These are phyloP conservation scores for Debaryomyces castellii DNA, from an alignment of 805 yeast genomes.

Conservation along the genomic window DNA sequence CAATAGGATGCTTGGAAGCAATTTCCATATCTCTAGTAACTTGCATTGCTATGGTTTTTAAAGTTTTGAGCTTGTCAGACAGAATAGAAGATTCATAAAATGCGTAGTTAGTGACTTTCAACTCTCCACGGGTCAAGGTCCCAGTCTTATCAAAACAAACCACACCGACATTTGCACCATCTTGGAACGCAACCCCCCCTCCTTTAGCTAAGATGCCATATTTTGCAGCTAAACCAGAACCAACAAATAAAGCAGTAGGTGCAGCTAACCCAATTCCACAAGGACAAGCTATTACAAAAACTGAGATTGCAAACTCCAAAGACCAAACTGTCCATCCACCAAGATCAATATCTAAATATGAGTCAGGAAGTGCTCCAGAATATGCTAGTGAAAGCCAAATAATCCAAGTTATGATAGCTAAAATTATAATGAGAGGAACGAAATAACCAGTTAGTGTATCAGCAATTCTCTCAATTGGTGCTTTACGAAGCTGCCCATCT, in stretches of 20 bases:
- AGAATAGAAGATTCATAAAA: slow-evolving; percentile 11
- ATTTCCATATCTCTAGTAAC: slow-evolving; percentile 58
- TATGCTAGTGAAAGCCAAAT: slow-evolving; percentile 65
- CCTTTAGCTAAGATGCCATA: slow-evolving; percentile 75
- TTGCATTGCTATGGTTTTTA: slow-evolving; percentile 30
- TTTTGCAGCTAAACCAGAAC: slow-evolving; percentile 76
- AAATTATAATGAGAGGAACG: slow-evolving; percentile 64
- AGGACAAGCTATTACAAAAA: slow-evolving; percentile 82
- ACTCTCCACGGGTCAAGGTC: slow-evolving; percentile 68
- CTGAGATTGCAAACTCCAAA: slow-evolving; percentile 72
- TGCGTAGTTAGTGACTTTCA: slow-evolving; percentile 53
- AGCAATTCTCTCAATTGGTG: slow-evolving; percentile 72
- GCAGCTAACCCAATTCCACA: slow-evolving; percentile 86
- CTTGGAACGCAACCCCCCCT: slow-evolving; percentile 82
- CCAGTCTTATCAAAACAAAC: slow-evolving; percentile 82
- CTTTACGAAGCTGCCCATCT: slow-evolving; percentile 69
- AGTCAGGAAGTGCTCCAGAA: slow-evolving; percentile 50
- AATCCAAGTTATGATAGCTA: slow-evolving; percentile 66
- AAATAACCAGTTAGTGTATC: slow-evolving; percentile 68
- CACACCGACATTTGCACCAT: slow-evolving; percentile 61
- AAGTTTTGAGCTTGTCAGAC: slow-evolving; percentile 5
- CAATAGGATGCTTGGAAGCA: slow-evolving; percentile 69
- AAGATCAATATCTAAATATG: slow-evolving; percentile 59
- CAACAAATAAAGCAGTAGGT: slow-evolving; percentile 79
- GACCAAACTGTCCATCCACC: slow-evolving; percentile 83